These are phyloP conservation scores for Gracilariopsis chorda DNA, from an alignment of 23 red algal genomes.

Conservation along the genomic window DNA sequence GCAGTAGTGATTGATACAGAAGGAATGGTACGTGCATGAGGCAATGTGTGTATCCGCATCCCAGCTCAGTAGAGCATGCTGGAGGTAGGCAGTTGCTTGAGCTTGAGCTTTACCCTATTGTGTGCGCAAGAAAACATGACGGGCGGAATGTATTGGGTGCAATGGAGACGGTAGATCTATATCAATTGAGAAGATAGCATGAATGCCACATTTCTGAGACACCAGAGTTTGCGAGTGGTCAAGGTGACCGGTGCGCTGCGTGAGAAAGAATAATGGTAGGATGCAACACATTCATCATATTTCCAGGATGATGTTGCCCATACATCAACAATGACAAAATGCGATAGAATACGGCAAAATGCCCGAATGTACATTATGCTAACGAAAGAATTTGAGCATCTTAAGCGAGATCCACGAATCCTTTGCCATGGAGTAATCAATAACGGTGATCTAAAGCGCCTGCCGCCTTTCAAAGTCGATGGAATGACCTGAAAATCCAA, in stretches of 20 bases:
- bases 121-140: too few species aligned
- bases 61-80: too few species aligned
- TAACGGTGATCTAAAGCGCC: slow-evolving; percentile 67
- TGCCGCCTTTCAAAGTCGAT: slow-evolving; percentile 81
- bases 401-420: slow-evolving; percentile 62
- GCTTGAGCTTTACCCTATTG: too few species aligned
- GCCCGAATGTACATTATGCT: slow-evolving; percentile 36
- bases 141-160: too few species aligned
- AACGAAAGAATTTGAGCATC: slow-evolving; percentile 63
- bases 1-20: too few species aligned
- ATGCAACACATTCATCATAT: slow-evolving; percentile 59
- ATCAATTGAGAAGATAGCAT: slow-evolving; percentile 88
- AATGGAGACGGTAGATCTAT: too few species aligned
- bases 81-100: too few species aligned
- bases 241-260: slow-evolving; percentile 45
- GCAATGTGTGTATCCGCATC: too few species aligned
- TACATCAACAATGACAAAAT: slow-evolving; percentile 63
- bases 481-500: slow-evolving; percentile 79
- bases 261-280: slow-evolving; percentile 38
- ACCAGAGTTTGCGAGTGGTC: slow-evolving; percentile 61
- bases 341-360: slow-evolving; percentile 68
- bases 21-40: too few species aligned
- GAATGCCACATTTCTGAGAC: slow-evolving; percentile 80
- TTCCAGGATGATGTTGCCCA: slow-evolving; percentile 22
- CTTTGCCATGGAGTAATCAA: slow-evolving; percentile 70